Evolutionary conservation across 371 early-diverging fungal genomes (phyloP).

Genomic region (Circinella umbellata): DNA sequence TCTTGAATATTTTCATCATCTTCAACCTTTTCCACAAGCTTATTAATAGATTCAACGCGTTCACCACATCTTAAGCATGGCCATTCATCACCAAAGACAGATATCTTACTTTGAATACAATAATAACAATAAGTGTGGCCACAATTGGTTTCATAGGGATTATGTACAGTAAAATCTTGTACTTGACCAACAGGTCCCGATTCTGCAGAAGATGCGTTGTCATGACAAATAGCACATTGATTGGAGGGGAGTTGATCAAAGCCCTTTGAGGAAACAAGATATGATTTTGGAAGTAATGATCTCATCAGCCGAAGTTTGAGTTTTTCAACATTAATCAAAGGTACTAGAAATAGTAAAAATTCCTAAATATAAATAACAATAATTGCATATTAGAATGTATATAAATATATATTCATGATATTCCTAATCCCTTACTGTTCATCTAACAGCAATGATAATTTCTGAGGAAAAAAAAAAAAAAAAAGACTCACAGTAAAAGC

Average conservation of each 20-base stretch:
- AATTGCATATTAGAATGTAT: no score
- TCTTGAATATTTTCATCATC: constrained; percentile 4
- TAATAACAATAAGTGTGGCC: constrained; percentile 90
- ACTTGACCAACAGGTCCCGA: constrained; percentile 36
- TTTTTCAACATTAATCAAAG: constrained; percentile 81
- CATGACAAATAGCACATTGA: constrained; percentile 77
- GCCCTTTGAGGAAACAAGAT: constrained; percentile 55
- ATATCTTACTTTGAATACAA: constrained; percentile 81
- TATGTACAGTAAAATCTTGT: constrained; percentile 56
- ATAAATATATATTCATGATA: no score
- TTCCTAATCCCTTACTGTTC: no score
- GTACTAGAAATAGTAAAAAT: constrained; percentile 87
- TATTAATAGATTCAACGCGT: constrained; percentile 57
- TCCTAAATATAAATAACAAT: constrained; percentile 55
- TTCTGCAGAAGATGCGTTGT: constrained; percentile 44
- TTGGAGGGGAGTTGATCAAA: constrained; percentile 63
- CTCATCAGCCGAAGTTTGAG: constrained; percentile 66
- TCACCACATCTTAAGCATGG: constrained; percentile 82
- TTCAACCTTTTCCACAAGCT: constrained; percentile 43
- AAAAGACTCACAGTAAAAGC: constrained; percentile 80
- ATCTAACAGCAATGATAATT: no score
- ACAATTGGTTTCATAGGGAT: constrained; percentile 80
- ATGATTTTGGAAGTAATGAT: constrained; percentile 59
- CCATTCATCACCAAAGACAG: constrained; percentile 77
- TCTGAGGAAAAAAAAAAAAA: no score